These are phyloP conservation scores for Candida namnaoensis DNA, from an alignment of 805 yeast species.

Conservation along the genomic window DNA sequence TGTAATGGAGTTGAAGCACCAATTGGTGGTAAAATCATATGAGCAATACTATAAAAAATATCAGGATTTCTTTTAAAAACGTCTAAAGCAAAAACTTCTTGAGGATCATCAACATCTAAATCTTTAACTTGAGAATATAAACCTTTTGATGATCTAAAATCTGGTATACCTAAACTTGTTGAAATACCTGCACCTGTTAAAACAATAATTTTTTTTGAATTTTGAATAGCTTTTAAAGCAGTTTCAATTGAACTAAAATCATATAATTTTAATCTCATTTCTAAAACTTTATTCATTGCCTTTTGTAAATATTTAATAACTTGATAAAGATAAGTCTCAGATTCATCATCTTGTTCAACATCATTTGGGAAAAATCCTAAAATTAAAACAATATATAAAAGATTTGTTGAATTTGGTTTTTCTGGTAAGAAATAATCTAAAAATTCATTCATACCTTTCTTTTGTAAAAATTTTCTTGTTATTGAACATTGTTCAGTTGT, in stretches of 20 bases:
- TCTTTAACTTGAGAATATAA: conserved; percentile 61
- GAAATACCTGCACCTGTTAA: conserved; percentile 93
- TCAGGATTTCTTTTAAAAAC: conserved; percentile 70
- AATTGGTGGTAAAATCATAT: conserved; percentile 73
- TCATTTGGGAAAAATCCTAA: conserved; percentile 44
- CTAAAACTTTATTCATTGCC: conserved; percentile 56
- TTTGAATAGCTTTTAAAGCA: conserved; percentile 42
- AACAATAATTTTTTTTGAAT: conserved; percentile 56
- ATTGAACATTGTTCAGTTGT: conserved; percentile 34
- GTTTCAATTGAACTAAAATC: conserved; percentile 50
- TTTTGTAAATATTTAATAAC: conserved; percentile 45
- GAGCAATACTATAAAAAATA: conserved; percentile 81
- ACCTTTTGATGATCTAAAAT: conserved; percentile 85
- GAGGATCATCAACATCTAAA: conserved; percentile 77
- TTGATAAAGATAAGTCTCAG: conserved; percentile 35
- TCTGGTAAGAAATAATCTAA: conserved; percentile 54
- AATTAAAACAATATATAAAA: conserved; percentile 45
- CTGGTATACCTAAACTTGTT: conserved; percentile 86
- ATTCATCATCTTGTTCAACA: conserved; percentile 25
- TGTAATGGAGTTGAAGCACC: conserved; percentile 67
- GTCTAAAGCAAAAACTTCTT: conserved; percentile 73
- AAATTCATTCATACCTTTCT: conserved; percentile 51
- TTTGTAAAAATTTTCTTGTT: conserved; percentile 46
- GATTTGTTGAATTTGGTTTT: conserved; percentile 48
- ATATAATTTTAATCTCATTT: conserved; percentile 45